These are phyloP conservation scores for Bimuria novae-zelandiae DNA, from an alignment of 2,329 filamentous ascomycete genomes.

Conservation along the genomic window DNA sequence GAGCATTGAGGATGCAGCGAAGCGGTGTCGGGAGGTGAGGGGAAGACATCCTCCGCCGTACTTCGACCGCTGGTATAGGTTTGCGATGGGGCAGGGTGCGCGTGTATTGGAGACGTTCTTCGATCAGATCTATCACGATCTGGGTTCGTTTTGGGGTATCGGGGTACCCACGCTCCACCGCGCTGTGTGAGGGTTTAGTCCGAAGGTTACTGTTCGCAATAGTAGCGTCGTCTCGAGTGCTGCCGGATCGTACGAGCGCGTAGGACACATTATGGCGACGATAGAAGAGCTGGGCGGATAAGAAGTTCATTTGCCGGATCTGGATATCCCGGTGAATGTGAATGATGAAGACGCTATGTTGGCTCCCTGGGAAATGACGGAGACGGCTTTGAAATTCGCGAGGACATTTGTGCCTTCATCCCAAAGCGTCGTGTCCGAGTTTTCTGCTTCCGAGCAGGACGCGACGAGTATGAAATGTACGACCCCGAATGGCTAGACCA, in stretches of 20 bases:
- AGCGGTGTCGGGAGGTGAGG: constrained; percentile 48
- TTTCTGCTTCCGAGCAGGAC: constrained; percentile 13
- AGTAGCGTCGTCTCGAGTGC: constrained; percentile 40
- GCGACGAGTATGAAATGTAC: constrained; percentile 12
- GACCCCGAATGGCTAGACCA: constrained; percentile 38
- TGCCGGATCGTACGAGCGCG: constrained; percentile 35
- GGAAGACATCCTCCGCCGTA: constrained; percentile 56
- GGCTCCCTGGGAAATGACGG: constrained; percentile 53
- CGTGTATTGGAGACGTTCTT: constrained; percentile 56
- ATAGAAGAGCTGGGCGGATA: constrained; percentile 44
- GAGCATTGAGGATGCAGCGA: constrained; percentile 47
- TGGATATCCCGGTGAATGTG: constrained; percentile 54
- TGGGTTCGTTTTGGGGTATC: constrained; percentile 56
- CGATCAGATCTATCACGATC: constrained; percentile 56
- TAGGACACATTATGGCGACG: constrained; percentile 48
- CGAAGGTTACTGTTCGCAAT: constrained; percentile 48
- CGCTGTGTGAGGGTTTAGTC: constrained; percentile 43
- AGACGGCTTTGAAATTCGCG: constrained; percentile 41
- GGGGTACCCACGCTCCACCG: constrained; percentile 47
- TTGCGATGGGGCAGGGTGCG: constrained; percentile 48
- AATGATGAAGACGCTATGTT: constrained; percentile 55
- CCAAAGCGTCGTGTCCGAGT: constrained; percentile 25
- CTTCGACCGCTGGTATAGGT: constrained; percentile 55
- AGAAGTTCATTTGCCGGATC: constrained; percentile 50
- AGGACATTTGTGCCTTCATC: constrained; percentile 28